phyloP scores from a whole-genome alignment of 441 rosid species.

The Isatis lusitanica region DNA sequence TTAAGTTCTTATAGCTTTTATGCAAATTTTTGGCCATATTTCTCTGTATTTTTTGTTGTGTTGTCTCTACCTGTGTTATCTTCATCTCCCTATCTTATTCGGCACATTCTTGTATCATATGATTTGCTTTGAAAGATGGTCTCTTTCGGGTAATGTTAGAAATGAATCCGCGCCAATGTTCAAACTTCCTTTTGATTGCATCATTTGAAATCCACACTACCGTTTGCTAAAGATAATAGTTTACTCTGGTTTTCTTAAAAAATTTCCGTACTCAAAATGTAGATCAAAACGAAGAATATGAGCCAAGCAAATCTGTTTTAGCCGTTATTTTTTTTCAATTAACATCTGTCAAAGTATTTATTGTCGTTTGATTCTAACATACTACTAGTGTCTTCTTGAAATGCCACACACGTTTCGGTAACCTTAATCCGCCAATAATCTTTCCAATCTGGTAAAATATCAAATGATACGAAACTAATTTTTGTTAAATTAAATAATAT shows the following conservation, averaged over 20 bases:
- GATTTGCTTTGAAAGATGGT: not conserved
- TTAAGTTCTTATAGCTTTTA: not conserved
- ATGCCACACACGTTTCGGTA: not conserved
- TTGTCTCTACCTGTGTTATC: not conserved
- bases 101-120: constrained; percentile 10
- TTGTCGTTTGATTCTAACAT: not conserved
- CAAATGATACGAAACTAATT: too few species aligned
- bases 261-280: not conserved
- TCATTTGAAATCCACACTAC: not conserved
- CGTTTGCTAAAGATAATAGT: not conserved
- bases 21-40: not conserved
- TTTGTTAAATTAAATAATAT: too few species aligned
- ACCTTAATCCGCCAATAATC: not conserved
- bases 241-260: not conserved
- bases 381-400: not conserved
- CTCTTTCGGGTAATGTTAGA: not conserved
- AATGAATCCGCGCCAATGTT: too few species aligned
- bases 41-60: constrained; percentile 14
- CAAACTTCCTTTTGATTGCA: not conserved
- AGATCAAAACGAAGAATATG: not conserved
- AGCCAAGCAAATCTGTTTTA: not conserved
- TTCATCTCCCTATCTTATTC: not conserved
- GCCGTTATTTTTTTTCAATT: too few species aligned
- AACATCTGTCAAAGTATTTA: not conserved
- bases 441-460: not conserved